Percentiles rank a stretch among this genome's conserved stretches.
phyloP scores from a whole-genome alignment of 2,329 filamentous ascomycete species.

The Botryotinia convoluta region DNA sequence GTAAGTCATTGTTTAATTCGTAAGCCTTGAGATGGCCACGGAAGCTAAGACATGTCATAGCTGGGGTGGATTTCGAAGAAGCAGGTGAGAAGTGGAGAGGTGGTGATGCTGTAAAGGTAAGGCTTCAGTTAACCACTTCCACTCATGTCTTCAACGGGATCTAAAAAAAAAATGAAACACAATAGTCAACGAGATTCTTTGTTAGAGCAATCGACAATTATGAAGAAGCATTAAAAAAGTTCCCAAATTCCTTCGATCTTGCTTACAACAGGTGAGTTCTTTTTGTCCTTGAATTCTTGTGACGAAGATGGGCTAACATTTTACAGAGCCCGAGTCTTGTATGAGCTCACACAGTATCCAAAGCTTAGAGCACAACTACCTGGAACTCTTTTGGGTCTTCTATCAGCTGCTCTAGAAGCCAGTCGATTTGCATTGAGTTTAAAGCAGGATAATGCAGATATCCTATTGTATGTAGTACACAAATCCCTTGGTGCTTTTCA shows the following conservation, averaged over 20 bases:
- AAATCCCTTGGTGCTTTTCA: constrained; percentile 13
- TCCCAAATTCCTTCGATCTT: constrained; percentile 64
- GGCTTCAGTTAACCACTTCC: background rate
- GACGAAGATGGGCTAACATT: constrained; percentile 21
- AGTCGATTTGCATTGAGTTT: constrained; percentile 60
- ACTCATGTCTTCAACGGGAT: constrained; percentile 5
- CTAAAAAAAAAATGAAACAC: constrained; percentile 2
- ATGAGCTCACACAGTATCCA: constrained; percentile 66
- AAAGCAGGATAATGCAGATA: constrained; percentile 62
- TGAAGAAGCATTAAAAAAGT: constrained; percentile 58
- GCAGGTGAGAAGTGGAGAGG: constrained; percentile 72
- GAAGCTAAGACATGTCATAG: constrained; percentile 38
- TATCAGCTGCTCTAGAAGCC: constrained; percentile 60
- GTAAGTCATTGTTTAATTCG: constrained; percentile 38
- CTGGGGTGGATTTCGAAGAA: constrained; percentile 67
- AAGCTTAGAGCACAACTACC: constrained; percentile 59
- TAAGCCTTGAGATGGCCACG: background rate
- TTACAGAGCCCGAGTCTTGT: constrained; percentile 62
- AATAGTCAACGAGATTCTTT: constrained; percentile 49
- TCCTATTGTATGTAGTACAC: constrained; percentile 50
- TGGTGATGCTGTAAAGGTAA: constrained; percentile 62
- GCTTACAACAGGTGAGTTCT: constrained; percentile 67
- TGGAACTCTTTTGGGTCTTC: constrained; percentile 49
- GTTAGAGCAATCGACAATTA: constrained; percentile 65
- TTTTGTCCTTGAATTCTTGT: constrained; percentile 19